Evolutionary conservation across 176 grass and related monocot species (phyloP), one percentile per base, ranked within the genome.

Genomic region (Tuctoria greenei): DNA sequence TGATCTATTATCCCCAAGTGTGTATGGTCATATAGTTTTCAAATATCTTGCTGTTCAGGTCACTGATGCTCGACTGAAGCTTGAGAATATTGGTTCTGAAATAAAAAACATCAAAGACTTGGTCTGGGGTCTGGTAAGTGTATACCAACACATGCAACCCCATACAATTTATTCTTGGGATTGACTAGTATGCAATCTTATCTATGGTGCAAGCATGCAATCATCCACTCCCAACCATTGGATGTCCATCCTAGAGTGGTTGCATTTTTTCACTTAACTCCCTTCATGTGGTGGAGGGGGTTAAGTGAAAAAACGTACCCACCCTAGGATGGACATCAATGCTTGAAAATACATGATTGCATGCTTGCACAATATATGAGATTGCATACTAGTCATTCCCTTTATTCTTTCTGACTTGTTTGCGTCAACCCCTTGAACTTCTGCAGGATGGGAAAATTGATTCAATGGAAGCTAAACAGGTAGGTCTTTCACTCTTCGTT

Each of bases 391-490:
- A n/a, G n/a, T n/a, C n/a, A n/a, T n/a, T n/a, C n/a, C n/a, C n/a
- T n/a, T n/a, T n/a, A n/a, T n/a, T n/a, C n/a, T 79, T 74, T 81
- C 71, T 15, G 49, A 71, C 45, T 40, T 87, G 13, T 78, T 78
- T 73, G 69, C 42, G 52, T 69, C 41, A 81, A 81, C 40, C 62
- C n/a, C 17, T 15, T 65, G 55, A 40, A 39, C 64, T 69, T 39
- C 28, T 76, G 42, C 64, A 96, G 93, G 93, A 96, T 85, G 93
- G 76, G 12, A 96, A 96, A 71, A 89, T 96, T 90, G 90, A 89
- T 80, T 83, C 93, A 36, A 92, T 96, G 86, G 93, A 91, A 89
- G 89, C 82, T 44, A 96, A 92, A 72, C 93, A 96, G 89, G 93
- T 96, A 31, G 31, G 70, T 3, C 10, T 84, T 84, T 74, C n/a